These are phyloP conservation scores for Zygosaccharomyces sapae DNA, from an alignment of 1,139 yeast genomes.

Conservation along the genomic window DNA sequence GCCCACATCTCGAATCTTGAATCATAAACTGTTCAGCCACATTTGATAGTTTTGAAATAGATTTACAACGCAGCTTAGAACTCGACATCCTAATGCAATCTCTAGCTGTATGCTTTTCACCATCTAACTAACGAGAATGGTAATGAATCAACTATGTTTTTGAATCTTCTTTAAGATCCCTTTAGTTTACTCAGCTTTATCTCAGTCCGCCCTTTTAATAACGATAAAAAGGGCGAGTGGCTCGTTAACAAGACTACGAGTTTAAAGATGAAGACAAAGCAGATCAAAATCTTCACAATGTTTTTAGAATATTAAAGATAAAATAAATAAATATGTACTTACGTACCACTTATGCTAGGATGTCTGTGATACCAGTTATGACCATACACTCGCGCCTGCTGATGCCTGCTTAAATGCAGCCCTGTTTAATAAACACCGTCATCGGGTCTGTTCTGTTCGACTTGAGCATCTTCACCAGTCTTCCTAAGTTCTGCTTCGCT, in stretches of 20 bases:
- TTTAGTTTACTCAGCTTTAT: background rate
- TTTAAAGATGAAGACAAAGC: background rate
- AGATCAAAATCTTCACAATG: background rate
- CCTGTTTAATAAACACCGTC: slow-evolving; percentile 32
- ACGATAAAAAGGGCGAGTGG: background rate
- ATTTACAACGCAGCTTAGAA: slow-evolving; percentile 14
- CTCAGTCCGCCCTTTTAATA: slow-evolving; percentile 1
- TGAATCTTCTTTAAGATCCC: too few species aligned
- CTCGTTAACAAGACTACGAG: background rate
- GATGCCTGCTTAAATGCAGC: background rate
- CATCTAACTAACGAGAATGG: background rate
- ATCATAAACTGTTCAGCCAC: slow-evolving; percentile 30
- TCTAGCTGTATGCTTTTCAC: background rate
- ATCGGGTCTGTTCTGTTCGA: slow-evolving; percentile 37
- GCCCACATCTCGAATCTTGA: slow-evolving; percentile 18
- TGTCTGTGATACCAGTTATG: background rate
- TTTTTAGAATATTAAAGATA: background rate
- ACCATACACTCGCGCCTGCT: background rate
- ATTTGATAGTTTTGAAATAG: slow-evolving; percentile 26
- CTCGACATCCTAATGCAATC: background rate
- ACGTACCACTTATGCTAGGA: background rate
- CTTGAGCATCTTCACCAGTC: slow-evolving; percentile 32
- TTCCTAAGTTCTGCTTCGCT: slow-evolving; percentile 26
- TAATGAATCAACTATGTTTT: too few species aligned
- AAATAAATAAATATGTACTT: slow-evolving; percentile 1